phyloP scores from a whole-genome alignment of 2,329 filamentous ascomycete genomes.

The Alternaria atra region DNA sequence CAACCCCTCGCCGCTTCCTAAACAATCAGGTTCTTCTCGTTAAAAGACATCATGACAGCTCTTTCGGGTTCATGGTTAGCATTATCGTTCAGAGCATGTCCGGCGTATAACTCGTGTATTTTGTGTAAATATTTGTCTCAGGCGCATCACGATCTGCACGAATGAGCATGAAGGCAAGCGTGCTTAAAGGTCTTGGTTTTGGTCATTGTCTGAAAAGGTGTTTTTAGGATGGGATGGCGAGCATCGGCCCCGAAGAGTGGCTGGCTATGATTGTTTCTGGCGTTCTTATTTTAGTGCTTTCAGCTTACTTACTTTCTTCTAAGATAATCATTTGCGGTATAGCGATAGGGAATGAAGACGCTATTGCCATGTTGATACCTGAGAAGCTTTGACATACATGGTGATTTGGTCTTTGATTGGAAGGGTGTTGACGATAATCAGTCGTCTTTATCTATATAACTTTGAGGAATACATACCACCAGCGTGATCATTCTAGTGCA shows the following conservation, averaged over 20 bases:
- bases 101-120: background rate
- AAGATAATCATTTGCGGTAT: background rate
- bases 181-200: background rate
- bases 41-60: conserved; percentile 5
- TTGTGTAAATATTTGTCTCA: background rate
- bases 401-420: too few relatives aligned
- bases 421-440: too few relatives aligned
- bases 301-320: background rate
- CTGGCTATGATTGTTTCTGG: conserved; percentile 1
- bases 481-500: background rate
- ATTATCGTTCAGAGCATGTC: background rate
- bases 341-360: background rate
- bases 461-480: background rate
- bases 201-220: background rate
- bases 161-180: conserved; percentile 1
- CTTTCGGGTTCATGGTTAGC: background rate
- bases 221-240: background rate
- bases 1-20: conserved; percentile 44
- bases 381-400: too few relatives aligned
- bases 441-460: too few relatives aligned
- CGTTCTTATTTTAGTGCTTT: background rate
- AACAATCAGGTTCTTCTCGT: conserved; percentile 26
- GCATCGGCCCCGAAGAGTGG: conserved; percentile 1
- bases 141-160: conserved; percentile 1
- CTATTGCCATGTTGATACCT: background rate